Percentiles rank a stretch among this genome's conserved stretches.
Evolutionary conservation across 2,329 filamentous ascomycete species (phyloP).

Genomic region (Aaosphaeria pasadenensis): DNA sequence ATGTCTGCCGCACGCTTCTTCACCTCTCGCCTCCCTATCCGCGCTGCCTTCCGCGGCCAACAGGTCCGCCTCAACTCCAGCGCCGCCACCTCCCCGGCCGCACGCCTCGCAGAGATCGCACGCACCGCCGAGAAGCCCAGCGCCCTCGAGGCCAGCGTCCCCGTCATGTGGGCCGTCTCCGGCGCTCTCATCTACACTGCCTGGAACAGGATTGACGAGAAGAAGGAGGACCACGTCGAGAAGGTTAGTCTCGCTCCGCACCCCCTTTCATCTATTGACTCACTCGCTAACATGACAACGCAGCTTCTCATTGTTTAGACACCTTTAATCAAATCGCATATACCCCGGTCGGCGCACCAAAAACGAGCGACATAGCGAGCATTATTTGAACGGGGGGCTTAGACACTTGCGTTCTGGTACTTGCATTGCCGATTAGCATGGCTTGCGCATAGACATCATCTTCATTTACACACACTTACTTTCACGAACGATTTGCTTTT

Average conservation of each 20-base stretch:
- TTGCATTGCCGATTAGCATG: too few relatives aligned
- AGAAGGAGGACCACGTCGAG: conserved; percentile 22
- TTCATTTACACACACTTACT: too few relatives aligned
- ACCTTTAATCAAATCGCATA: too few relatives aligned
- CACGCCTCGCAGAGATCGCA: conserved; percentile 28
- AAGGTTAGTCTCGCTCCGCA: conserved; percentile 10
- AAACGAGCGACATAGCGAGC: too few relatives aligned
- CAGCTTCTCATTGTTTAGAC: conserved; percentile 9
- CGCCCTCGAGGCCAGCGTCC: conserved; percentile 27
- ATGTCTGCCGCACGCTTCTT: conserved; percentile 12
- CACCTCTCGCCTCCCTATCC: conserved; percentile 19
- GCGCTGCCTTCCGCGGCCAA: conserved; percentile 16
- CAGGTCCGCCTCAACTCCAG: conserved; percentile 31
- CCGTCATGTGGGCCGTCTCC: conserved; percentile 28
- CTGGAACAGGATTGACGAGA: conserved; percentile 29
- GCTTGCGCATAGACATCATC: too few relatives aligned
- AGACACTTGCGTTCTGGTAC: too few relatives aligned
- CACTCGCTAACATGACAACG: neutral
- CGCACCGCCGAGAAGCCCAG: conserved; percentile 26
- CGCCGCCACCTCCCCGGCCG: conserved; percentile 15
- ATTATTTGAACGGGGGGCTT: too few relatives aligned
- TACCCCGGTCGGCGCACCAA: too few relatives aligned
- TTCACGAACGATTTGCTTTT: too few relatives aligned
- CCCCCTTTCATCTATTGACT: neutral
- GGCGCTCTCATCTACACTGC: conserved; percentile 23